Evolutionary conservation across 495 filamentous ascomycete species (phyloP).

Genomic region (Talaromyces proteolyticus): DNA sequence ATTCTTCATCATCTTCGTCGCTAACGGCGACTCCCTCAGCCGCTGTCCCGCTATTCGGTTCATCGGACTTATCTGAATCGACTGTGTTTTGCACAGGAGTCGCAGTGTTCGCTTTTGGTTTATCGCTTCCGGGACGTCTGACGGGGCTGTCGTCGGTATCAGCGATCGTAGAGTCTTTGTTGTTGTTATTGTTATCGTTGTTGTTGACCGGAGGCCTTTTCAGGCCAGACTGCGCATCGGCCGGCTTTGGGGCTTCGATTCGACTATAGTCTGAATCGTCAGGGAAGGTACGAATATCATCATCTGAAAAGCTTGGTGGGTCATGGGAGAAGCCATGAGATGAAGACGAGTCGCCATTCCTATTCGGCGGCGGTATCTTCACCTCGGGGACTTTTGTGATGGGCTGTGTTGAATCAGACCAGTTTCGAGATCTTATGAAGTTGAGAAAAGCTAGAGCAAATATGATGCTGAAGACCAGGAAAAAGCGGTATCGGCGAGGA

Average conservation of each 20-base stretch:
- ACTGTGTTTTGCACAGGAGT: too few species aligned
- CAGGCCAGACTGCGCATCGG: background rate
- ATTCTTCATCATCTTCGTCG: conserved; percentile 6
- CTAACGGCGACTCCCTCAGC: background rate
- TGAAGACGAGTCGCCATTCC: background rate
- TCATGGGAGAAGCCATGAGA: background rate
- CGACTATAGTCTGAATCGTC: background rate
- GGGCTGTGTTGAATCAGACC: background rate
- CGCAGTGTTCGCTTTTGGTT: too few species aligned
- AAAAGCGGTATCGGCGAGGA: conserved; percentile 71
- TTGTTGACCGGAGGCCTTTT: too few species aligned
- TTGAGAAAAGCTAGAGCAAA: conserved; percentile 61
- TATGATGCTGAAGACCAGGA: conserved; percentile 63
- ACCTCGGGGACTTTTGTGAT: background rate
- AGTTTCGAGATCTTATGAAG: conserved; percentile 39
- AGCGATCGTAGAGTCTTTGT: too few species aligned
- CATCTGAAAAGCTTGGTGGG: too few species aligned
- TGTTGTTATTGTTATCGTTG: too few species aligned
- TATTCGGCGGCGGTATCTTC: background rate
- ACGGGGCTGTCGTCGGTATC: background rate
- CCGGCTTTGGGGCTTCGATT: background rate
- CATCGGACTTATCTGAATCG: too few species aligned
- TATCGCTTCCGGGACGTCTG: background rate
- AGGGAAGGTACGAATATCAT: too few species aligned
- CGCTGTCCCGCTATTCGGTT: conserved; percentile 9